phyloP scores from a whole-genome alignment of 805 yeast species.

The Maudiozyma bulderi region DNA sequence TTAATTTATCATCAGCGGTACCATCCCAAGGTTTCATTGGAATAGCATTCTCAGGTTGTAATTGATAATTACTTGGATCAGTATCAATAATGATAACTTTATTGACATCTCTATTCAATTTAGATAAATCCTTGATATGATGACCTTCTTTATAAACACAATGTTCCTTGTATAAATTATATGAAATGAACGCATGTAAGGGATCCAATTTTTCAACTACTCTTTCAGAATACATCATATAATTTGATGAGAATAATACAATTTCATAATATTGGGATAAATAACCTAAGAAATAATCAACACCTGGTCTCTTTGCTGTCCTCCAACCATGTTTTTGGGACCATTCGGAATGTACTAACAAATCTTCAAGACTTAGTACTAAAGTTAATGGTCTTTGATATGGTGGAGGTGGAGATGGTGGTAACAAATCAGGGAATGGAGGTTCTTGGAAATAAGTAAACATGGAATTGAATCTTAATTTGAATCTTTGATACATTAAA shows the following conservation, averaged over 20 bases:
- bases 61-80: conserved; percentile 55
- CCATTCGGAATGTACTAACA: conserved; percentile 89
- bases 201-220: conserved; percentile 89
- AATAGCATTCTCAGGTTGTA: conserved; percentile 94
- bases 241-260: conserved; percentile 79
- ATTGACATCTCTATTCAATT: conserved; percentile 81
- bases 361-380: conserved; percentile 81
- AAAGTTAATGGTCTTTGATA: conserved; percentile 87
- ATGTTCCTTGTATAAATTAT: conserved; percentile 83
- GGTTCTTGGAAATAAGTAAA: conserved; percentile 88
- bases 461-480: conserved; percentile 60
- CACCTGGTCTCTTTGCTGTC: conserved; percentile 97
- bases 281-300: conserved; percentile 91
- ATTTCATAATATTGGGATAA: conserved; percentile 92
- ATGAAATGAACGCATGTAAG: conserved; percentile 76
- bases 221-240: conserved; percentile 76
- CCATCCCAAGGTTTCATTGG: conserved; percentile 84
- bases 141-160: conserved; percentile 79
- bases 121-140: conserved; percentile 78
- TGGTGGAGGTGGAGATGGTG: conserved; percentile 84
- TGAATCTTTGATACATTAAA: conserved; percentile 58
- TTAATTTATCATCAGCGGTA: conserved; percentile 64
- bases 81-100: conserved; percentile 77
- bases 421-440: conserved; percentile 82
- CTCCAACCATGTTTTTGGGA: conserved; percentile 90